Base-by-base conservation (phyloP, 163 green algal genomes). In the Coccomyxa subellipsoidea region DNA sequence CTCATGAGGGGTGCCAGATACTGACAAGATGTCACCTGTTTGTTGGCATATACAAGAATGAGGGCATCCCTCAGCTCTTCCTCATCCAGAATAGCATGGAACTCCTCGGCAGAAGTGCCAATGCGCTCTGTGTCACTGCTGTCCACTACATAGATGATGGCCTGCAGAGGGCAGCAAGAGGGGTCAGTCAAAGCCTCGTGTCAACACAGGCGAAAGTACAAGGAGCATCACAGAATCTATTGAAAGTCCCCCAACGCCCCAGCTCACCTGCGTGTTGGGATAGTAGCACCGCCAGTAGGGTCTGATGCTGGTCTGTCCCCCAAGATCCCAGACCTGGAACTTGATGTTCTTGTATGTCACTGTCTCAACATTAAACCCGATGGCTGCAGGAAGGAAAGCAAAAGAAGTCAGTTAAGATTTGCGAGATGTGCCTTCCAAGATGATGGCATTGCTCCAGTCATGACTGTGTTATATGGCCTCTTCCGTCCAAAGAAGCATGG, bases 301-400 rank as follows among this genome's bases (percentile, higher is more conserved):
- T n/a, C 97, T 89, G 69, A 99, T 98, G 81, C 90, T 96, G 0
- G 95, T 98, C 88, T 98, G 96, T 21, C 94, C 96, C 69, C 97
- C 97, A 39, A 88, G 78, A 79, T 88, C 84, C 84, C 84, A 88
- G 25, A 88, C 84, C 83, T 99, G 97, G 81, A 99, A 99, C 87
- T 99, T 99, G 77, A 99, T 98, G 89, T 99, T 99, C 73, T 99
- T 99, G 90, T 99, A 99, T 0, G 92, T 94, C 31, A 99, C 97
- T 31, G 97, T 99, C 89, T 99, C 97, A 35, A 99, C 97, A 82
- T 99, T 99, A 91, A 99, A 99, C 8, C 97, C 96, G 80, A 97
- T 97, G 23, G 94, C 94, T 97, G 90, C 77, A 34, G 7, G n/a
- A n/a, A n/a, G n/a, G n/a, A n/a, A n/a, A n/a, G n/a, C n/a, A n/a